Conservation (phyloP, 1,284 basidiomycete genomes). For the Chiua sp. region DNA sequence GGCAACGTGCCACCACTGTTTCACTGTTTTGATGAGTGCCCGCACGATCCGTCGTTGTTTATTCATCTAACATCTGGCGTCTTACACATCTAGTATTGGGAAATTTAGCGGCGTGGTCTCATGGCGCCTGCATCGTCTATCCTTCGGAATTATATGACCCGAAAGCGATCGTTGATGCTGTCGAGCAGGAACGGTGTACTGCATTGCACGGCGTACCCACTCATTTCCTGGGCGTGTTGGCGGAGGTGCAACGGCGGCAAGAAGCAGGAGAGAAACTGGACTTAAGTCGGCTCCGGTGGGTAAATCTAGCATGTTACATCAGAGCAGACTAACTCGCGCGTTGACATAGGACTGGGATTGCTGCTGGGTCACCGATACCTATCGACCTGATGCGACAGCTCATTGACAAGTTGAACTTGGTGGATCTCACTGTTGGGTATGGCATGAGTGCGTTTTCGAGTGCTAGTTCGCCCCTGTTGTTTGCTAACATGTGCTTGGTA, state of each 20-base stretch:
- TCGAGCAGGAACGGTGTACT: conserved; percentile 71
- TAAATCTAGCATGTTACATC: not conserved
- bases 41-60: not conserved
- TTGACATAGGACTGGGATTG: conserved; percentile 73
- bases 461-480: not conserved
- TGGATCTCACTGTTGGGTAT: conserved; percentile 77
- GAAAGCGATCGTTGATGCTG: conserved; percentile 65
- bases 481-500: conserved; percentile 29
- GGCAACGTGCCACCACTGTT: conserved; percentile 84
- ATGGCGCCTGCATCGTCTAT: conserved; percentile 78
- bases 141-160: conserved; percentile 72
- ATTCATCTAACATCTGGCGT: conserved; percentile 11
- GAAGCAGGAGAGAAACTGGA: conserved; percentile 52
- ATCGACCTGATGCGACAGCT: conserved; percentile 79
- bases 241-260: conserved; percentile 63
- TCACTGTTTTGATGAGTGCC: conserved; percentile 86
- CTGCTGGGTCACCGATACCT: conserved; percentile 79
- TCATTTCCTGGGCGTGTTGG: conserved; percentile 78
- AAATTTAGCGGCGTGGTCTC: conserved; percentile 81
- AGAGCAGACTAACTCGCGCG: not conserved
- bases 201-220: conserved; percentile 87
- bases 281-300: conserved; percentile 58
- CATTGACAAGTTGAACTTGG: conserved; percentile 68
- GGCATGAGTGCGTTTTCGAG: conserved; percentile 72
- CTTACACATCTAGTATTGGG: conserved; percentile 75